Conservation (phyloP, 2,329 filamentous ascomycete species). For the Xylariaceae sp. region DNA sequence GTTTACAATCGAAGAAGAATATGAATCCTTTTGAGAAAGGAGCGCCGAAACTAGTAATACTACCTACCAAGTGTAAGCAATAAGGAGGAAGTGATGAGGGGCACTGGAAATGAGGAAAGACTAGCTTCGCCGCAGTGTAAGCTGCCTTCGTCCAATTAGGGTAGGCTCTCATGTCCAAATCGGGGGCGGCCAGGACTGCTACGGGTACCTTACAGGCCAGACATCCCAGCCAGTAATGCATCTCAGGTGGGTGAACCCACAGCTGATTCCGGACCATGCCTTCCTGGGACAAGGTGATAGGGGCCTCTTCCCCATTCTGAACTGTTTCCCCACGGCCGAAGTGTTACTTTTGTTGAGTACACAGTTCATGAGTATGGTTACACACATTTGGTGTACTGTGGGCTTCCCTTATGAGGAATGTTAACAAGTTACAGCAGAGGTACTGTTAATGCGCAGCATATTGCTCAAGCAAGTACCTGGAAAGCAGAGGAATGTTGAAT, state of each 20-base stretch:
- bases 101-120: constrained; percentile 16
- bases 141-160: constrained; percentile 10
- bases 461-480: too few species aligned
- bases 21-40: constrained; percentile 8
- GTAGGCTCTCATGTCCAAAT: background rate
- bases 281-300: constrained; percentile 6
- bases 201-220: constrained; percentile 26
- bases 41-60: constrained; percentile 5
- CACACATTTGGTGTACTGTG: background rate
- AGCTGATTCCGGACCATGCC: background rate
- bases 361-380: background rate
- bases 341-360: background rate
- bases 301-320: constrained; percentile 5
- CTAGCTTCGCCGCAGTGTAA: constrained; percentile 13
- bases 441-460: too few species aligned
- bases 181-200: constrained; percentile 14
- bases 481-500: too few species aligned
- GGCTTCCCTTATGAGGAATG: too few species aligned
- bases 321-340: background rate
- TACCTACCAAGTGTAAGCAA: background rate
- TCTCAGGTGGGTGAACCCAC: background rate
- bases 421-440: too few species aligned
- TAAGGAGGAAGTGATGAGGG: constrained; percentile 10
- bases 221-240: constrained; percentile 7
- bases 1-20: constrained; percentile 8